Evolutionary conservation across 2,329 filamentous ascomycete species (phyloP).

Genomic region (Epichloe bromicola): DNA sequence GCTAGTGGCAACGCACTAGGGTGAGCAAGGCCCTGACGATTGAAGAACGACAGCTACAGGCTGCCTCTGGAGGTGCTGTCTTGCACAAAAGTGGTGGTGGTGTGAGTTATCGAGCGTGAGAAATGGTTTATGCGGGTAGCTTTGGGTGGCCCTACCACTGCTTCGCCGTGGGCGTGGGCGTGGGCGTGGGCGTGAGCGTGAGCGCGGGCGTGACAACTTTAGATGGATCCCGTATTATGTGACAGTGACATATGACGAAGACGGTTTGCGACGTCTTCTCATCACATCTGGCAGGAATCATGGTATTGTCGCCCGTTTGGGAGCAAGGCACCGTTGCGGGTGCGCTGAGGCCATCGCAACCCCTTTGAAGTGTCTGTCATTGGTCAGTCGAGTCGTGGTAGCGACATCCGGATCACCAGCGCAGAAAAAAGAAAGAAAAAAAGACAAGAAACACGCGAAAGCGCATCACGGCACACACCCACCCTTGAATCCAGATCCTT

Average conservation of each 20-base stretch:
- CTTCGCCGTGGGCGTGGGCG: neutral
- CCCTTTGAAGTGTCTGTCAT: neutral
- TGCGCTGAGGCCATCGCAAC: neutral
- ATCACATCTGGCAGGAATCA: neutral
- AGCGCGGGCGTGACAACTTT: neutral
- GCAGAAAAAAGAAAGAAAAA: too few relatives aligned
- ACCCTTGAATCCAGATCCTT: neutral
- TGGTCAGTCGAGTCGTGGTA: neutral
- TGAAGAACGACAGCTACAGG: too few relatives aligned
- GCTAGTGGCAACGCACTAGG: neutral
- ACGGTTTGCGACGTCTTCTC: neutral
- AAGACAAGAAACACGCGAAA: neutral
- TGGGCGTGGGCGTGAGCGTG: neutral
- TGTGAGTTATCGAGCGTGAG: neutral
- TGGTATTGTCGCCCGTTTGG: neutral
- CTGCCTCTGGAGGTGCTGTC: neutral
- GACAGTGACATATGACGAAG: neutral
- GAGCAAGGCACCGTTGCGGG: neutral
- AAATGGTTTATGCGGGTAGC: constrained; percentile 1
- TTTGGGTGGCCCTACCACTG: neutral
- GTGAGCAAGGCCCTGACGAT: too few relatives aligned
- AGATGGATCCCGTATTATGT: neutral
- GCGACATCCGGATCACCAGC: neutral
- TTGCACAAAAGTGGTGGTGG: neutral
- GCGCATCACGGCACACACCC: neutral